Percentiles rank a stretch among this genome's conserved stretches.
Conservation (phyloP, 768 basidiomycete genomes). For the Boletus reticuloceps region DNA sequence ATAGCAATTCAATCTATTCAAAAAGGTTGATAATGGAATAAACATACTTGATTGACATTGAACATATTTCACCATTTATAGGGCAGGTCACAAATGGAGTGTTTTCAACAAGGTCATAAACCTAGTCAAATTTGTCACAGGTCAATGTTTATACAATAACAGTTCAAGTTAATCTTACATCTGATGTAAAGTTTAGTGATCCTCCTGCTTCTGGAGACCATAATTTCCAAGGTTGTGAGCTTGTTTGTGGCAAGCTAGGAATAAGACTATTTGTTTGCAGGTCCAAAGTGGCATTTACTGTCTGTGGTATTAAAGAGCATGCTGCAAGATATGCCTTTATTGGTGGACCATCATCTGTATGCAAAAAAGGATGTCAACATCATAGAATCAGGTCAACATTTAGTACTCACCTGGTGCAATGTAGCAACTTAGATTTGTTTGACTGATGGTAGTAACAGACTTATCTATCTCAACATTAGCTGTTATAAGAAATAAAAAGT, state of each 20-base stretch:
- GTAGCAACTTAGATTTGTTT: neutral
- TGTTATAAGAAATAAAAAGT: constrained; percentile 9
- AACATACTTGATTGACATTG: neutral
- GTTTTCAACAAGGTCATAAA: too few species aligned
- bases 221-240: constrained; percentile 1
- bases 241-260: neutral
- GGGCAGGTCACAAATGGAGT: neutral
- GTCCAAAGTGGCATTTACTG: neutral
- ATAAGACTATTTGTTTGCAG: neutral
- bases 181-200: neutral
- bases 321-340: constrained; percentile 4
- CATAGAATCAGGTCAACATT: neutral
- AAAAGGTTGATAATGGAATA: too few species aligned
- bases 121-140: neutral
- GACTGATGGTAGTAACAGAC: neutral
- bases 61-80: neutral
- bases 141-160: neutral
- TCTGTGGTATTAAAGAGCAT: constrained; percentile 3
- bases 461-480: constrained; percentile 1
- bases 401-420: neutral
- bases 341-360: neutral
- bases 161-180: neutral
- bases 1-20: too few species aligned
- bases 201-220: neutral
- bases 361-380: neutral